Evolutionary conservation across 2,329 filamentous ascomycete species (phyloP).

Genomic region (Fonsecaea erecta): DNA sequence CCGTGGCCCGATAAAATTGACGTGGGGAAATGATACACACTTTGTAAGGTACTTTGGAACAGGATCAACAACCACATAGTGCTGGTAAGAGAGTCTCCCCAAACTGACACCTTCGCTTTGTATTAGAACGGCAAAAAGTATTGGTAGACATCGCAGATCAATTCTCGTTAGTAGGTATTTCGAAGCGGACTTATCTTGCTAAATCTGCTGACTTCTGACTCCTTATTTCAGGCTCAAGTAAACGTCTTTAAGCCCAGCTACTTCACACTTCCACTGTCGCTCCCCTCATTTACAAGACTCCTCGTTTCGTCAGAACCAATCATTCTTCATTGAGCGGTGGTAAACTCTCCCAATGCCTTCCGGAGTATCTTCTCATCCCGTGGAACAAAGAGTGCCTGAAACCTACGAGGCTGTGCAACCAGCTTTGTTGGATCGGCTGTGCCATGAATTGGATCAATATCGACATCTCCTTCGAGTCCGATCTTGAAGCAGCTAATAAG

Average conservation of each 20-base stretch:
- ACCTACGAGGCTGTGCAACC: not conserved
- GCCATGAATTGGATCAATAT: not conserved
- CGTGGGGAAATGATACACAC: not conserved
- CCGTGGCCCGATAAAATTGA: not conserved
- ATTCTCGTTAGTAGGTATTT: not conserved
- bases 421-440: not conserved
- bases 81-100: not conserved
- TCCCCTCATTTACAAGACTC: not conserved
- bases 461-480: not conserved
- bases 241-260: no score
- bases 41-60: no score
- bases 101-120: not conserved
- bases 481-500: slow-evolving; percentile 66
- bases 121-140: no score
- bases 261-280: not conserved
- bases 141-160: no score
- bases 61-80: no score
- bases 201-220: not conserved
- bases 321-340: not conserved
- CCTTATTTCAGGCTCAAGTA: no score
- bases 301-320: not conserved
- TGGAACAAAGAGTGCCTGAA: not conserved
- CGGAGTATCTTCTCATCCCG: not conserved
- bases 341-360: not conserved
- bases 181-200: not conserved